A percentile compares a stretch with the other conserved stretches of the same genome.
Conservation (phyloP, 192 early-diverging fungal species). For the Podila minutissima region DNA sequence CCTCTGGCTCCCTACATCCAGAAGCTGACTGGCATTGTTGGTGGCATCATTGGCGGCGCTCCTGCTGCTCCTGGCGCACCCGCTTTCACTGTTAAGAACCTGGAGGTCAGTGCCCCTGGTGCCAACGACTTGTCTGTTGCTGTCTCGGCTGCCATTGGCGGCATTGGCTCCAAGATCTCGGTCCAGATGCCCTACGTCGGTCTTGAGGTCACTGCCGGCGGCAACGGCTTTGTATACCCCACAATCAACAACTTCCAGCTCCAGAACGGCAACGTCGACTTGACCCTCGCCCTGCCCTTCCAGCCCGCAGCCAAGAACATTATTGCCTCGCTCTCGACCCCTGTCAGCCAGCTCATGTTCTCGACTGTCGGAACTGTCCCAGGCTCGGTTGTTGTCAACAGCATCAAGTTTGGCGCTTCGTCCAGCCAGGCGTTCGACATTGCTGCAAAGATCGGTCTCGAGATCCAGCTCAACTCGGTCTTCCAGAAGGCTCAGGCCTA, state of each 20-base stretch:
- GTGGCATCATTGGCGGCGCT: constrained; percentile 2
- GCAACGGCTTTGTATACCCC: constrained; percentile 11
- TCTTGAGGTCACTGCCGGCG: constrained; percentile 17
- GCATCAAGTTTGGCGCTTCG: constrained; percentile 20
- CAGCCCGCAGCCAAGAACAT: constrained; percentile 18
- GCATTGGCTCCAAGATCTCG: constrained; percentile 24
- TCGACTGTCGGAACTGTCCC: constrained; percentile 20
- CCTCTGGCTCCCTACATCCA: constrained; percentile 24
- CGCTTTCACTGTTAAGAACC: constrained; percentile 3
- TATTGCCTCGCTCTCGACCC: constrained; percentile 17
- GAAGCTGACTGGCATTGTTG: constrained; percentile 17
- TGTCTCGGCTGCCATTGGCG: constrained; percentile 17
- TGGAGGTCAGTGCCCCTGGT: constrained; percentile 11
- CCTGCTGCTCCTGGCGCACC: constrained; percentile 10
- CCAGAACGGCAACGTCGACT: constrained; percentile 6
- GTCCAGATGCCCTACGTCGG: constrained; percentile 25
- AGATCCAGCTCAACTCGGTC: constrained; percentile 11
- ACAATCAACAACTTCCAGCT: constrained; percentile 17
- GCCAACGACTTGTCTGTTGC: constrained; percentile 20
- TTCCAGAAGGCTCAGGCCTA: constrained; percentile 30
- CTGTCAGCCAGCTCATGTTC: constrained; percentile 17
- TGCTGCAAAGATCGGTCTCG: constrained; percentile 7
- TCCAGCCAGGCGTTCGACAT: constrained; percentile 20
- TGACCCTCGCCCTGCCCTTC: constrained; percentile 19
- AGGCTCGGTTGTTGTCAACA: constrained; percentile 12